Evolutionary conservation across 2,329 filamentous ascomycete genomes (phyloP).

Genomic region (Cladophialophora yegresii): DNA sequence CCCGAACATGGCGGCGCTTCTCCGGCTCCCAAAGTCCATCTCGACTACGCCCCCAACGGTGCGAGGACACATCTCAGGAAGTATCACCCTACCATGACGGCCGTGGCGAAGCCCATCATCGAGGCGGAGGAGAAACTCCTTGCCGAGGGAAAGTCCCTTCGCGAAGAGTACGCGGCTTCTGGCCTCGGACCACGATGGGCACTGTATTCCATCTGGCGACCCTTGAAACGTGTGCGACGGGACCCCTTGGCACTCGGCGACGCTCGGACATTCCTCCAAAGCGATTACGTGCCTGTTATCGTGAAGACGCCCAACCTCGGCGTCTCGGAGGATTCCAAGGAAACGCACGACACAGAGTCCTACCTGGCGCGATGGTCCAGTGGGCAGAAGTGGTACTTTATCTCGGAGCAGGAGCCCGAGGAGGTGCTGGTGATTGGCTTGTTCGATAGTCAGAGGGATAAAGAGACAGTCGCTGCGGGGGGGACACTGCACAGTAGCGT

Average conservation of each 20-base stretch:
- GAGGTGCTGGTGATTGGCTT: conserved; percentile 31
- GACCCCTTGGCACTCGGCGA: conserved; percentile 33
- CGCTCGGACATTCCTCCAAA: conserved; percentile 30
- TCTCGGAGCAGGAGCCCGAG: conserved; percentile 30
- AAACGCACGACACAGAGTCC: conserved; percentile 27
- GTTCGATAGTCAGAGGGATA: conserved; percentile 31
- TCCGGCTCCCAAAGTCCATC: conserved; percentile 39
- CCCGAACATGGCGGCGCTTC: conserved; percentile 30
- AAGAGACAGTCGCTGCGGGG: conserved; percentile 31
- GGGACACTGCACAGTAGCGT: conserved; percentile 32
- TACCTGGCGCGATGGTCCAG: conserved; percentile 30
- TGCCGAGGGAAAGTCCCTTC: conserved; percentile 28
- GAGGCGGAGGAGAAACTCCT: conserved; percentile 42
- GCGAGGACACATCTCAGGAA: conserved; percentile 38
- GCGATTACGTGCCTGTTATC: conserved; percentile 30
- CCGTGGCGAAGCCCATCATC: conserved; percentile 34
- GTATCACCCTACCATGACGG: conserved; percentile 35
- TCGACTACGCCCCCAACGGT: conserved; percentile 39
- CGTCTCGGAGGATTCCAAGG: conserved; percentile 17
- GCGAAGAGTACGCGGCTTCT: conserved; percentile 23
- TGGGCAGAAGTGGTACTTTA: conserved; percentile 34
- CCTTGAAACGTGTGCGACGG: conserved; percentile 32
- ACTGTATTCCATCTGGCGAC: conserved; percentile 35
- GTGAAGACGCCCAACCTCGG: conserved; percentile 31
- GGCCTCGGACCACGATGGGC: conserved; percentile 32